phyloP scores from a whole-genome alignment of 176 grass and related monocot genomes.

The Raddia distichophylla region DNA sequence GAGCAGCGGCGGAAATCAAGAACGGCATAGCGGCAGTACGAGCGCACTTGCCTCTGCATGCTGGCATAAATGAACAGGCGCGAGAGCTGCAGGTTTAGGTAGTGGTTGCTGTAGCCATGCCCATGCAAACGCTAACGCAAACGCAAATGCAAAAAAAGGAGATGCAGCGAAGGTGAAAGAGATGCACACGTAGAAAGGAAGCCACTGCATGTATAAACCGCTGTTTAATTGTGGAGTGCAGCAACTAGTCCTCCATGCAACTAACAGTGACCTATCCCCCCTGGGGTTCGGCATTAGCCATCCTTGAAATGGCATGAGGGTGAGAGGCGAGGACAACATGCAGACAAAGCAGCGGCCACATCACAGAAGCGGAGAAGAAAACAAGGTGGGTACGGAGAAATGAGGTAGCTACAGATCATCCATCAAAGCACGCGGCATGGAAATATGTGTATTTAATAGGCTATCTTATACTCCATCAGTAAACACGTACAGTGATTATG shows the following conservation, averaged over 20 bases:
- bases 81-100: constrained; percentile 56
- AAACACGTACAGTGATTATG: not conserved
- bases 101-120: not conserved
- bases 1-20: constrained; percentile 13
- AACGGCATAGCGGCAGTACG: constrained; percentile 1
- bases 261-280: constrained; percentile 25
- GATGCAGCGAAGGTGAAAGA: constrained; percentile 34
- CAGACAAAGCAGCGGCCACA: constrained; percentile 42
- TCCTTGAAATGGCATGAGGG: constrained; percentile 34
- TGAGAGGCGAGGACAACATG: constrained; percentile 46
- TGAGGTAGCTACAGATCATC: constrained; percentile 23
- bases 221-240: constrained; percentile 1
- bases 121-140: not conserved
- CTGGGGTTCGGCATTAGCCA: not conserved
- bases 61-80: constrained; percentile 46
- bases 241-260: constrained; percentile 41
- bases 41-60: constrained; percentile 11
- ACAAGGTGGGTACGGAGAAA: constrained; percentile 27
- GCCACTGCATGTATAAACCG: not conserved
- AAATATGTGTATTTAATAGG: constrained; percentile 10
- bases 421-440: not conserved
- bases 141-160: not conserved
- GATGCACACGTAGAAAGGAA: constrained; percentile 43
- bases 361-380: constrained; percentile 33
- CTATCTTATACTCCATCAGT: constrained; percentile 8